These are phyloP conservation scores for Thelephora terrestris DNA, from an alignment of 1,284 basidiomycete species.

Conservation along the genomic window DNA sequence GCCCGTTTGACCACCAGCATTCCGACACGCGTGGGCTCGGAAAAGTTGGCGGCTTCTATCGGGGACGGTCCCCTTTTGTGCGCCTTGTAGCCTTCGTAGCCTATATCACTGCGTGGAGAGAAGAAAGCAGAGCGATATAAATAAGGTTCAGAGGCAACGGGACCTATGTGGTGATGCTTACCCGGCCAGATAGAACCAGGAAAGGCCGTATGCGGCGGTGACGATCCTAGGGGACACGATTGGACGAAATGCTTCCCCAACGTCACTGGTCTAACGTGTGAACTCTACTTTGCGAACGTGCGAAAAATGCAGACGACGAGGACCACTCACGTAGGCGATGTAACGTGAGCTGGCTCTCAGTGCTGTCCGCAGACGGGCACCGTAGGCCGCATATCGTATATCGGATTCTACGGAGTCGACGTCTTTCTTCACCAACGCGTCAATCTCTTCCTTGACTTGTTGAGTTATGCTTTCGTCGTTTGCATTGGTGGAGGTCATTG, in stretches of 20 bases:
- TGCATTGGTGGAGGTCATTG: not conserved
- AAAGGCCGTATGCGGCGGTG: slow-evolving; percentile 78
- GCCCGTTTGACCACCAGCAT: slow-evolving; percentile 71
- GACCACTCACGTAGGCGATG: slow-evolving; percentile 62
- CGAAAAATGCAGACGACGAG: slow-evolving; percentile 8
- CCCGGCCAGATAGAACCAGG: slow-evolving; percentile 73
- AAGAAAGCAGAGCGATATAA: slow-evolving; percentile 6
- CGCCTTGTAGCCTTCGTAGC: slow-evolving; percentile 88
- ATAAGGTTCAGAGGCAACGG: slow-evolving; percentile 1
- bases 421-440: slow-evolving; percentile 49
- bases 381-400: slow-evolving; percentile 66
- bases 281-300: slow-evolving; percentile 12
- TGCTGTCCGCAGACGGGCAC: slow-evolving; percentile 69
- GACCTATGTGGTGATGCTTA: slow-evolving; percentile 20
- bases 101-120: slow-evolving; percentile 60
- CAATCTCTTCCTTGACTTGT: slow-evolving; percentile 36
- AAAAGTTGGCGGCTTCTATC: slow-evolving; percentile 67
- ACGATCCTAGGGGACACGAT: slow-evolving; percentile 74
- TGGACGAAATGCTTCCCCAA: slow-evolving; percentile 89
- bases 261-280: slow-evolving; percentile 63
- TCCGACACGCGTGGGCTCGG: slow-evolving; percentile 63
- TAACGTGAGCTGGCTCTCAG: slow-evolving; percentile 69
- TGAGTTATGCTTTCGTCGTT: not conserved
- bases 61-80: slow-evolving; percentile 63
- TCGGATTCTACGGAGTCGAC: slow-evolving; percentile 56